Base-by-base conservation (phyloP, 1,284 basidiomycete species). In the Cutaneotrichosporon cutaneum region DNA sequence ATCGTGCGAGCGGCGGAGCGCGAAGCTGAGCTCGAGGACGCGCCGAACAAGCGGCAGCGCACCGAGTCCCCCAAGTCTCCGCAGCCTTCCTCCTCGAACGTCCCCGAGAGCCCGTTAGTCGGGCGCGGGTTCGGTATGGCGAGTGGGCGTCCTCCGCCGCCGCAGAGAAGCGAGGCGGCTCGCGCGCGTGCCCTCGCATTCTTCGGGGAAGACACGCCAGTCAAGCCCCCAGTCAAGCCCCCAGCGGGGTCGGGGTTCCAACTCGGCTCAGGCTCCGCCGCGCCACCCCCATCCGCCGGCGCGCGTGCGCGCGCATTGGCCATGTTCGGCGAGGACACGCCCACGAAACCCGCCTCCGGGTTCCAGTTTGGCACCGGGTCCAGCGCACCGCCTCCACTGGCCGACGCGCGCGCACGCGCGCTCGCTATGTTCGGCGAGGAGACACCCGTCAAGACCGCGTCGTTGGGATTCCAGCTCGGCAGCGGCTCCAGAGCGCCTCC, bases 1-100 rank as follows among this genome's bases (percentile, higher is more conserved):
- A 54, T 77, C 7, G 65, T 71, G 54, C 56, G 51, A n/a, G 61
- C 56, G 4, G 64, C 51, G 1, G 64, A 66, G 42, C 30, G 44
- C 2, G 64, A 68, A 11, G 59, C 66, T 2, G 69, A 66, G 21
- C 56, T 67, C 4, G 68, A 66, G 26, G 66, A 64, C 22, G 47
- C 55, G 13, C 50, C 56, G 24, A 26, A 6, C 13, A 61, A 64
- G 22, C 55, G 62, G 8, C 45, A 55, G 35, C 33, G 53, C 35
- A 45, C 42, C 14, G 58, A 60, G 13, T 30, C 57, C 45, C 55
- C 55, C 30, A 30, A 21, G 14, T n/a, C 36, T 16, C 26, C 54
- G 14, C 33, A 44, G 18, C 27, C 42, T 35, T 3, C 58, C 51
- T 21, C 26, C 26, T 13, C 14, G 13, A 32, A 16, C 50, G n/a